Conservation (phyloP, 179 eudicot genomes). For the Gypsophila paniculata region DNA sequence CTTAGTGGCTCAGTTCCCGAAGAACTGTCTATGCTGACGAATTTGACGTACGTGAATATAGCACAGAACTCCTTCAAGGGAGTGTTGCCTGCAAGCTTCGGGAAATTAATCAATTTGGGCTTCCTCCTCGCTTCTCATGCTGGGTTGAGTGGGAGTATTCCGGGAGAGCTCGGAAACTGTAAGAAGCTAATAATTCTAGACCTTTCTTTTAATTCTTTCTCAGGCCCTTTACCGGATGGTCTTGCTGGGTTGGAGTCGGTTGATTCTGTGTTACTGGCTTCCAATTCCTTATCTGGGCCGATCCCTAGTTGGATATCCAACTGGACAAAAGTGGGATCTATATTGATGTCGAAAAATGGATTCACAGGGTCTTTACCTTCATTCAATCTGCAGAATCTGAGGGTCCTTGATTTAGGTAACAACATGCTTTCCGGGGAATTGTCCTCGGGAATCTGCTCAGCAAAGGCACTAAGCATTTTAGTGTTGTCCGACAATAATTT, state of each 20-base stretch:
- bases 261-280: constrained; percentile 43
- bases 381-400: constrained; percentile 47
- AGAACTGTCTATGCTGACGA: constrained; percentile 51
- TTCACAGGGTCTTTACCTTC: constrained; percentile 61
- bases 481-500: constrained; percentile 61
- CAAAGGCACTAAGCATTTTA: constrained; percentile 35
- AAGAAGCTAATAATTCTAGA: constrained; percentile 52
- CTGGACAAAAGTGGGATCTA: constrained; percentile 54
- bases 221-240: constrained; percentile 63
- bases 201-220: constrained; percentile 61
- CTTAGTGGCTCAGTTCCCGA: constrained; percentile 57
- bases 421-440: constrained; percentile 74
- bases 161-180: constrained; percentile 70
- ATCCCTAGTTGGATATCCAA: constrained; percentile 70
- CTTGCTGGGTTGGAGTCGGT: constrained; percentile 61
- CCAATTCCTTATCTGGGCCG: constrained; percentile 58
- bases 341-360: constrained; percentile 50
- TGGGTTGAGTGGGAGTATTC: constrained; percentile 65
- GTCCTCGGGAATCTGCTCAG: constrained; percentile 55
- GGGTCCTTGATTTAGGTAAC: constrained; percentile 41
- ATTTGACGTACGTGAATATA: constrained; percentile 54
- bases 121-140: constrained; percentile 57
- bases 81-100: constrained; percentile 61
- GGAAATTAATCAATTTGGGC: constrained; percentile 51
- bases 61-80: constrained; percentile 65